phyloP scores from a whole-genome alignment of 2,329 filamentous ascomycete species.

The Cladosporium austrohemisphaericum region DNA sequence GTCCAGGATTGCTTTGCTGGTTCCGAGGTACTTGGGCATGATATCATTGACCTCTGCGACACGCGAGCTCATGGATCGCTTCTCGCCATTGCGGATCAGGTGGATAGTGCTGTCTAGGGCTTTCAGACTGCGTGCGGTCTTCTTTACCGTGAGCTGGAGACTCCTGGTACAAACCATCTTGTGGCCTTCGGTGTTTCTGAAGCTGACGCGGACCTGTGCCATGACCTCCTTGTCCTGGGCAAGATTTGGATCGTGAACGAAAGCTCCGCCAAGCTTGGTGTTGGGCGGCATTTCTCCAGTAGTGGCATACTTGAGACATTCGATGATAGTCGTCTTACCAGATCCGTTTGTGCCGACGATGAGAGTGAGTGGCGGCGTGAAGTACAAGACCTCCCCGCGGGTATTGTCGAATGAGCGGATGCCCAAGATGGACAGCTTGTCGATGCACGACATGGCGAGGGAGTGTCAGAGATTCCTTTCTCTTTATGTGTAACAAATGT shows the following conservation, averaged over 20 bases:
- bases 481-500: not conserved
- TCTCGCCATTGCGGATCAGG: conserved; percentile 75
- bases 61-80: conserved; percentile 71
- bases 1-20: conserved; percentile 84
- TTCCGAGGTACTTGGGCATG: conserved; percentile 81
- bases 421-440: conserved; percentile 82
- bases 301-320: conserved; percentile 96
- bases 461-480: not conserved
- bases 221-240: conserved; percentile 82
- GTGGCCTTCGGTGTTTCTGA: conserved; percentile 71
- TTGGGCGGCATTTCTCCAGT: conserved; percentile 92
- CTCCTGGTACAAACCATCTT: conserved; percentile 81
- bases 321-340: conserved; percentile 98
- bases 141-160: conserved; percentile 82
- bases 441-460: conserved; percentile 60
- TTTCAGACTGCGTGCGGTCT: conserved; percentile 70
- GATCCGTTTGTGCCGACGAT: conserved; percentile 98
- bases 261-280: conserved; percentile 79
- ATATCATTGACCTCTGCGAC: conserved; percentile 77
- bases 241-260: conserved; percentile 96
- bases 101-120: conserved; percentile 77
- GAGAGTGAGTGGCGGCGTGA: conserved; percentile 85
- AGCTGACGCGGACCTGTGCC: conserved; percentile 87
- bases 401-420: conserved; percentile 81
- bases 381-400: conserved; percentile 73